A percentile compares a stretch with the other conserved stretches of the same genome.
Conservation (phyloP, 805 yeast genomes). For the Tanozyma kutaoensis region DNA sequence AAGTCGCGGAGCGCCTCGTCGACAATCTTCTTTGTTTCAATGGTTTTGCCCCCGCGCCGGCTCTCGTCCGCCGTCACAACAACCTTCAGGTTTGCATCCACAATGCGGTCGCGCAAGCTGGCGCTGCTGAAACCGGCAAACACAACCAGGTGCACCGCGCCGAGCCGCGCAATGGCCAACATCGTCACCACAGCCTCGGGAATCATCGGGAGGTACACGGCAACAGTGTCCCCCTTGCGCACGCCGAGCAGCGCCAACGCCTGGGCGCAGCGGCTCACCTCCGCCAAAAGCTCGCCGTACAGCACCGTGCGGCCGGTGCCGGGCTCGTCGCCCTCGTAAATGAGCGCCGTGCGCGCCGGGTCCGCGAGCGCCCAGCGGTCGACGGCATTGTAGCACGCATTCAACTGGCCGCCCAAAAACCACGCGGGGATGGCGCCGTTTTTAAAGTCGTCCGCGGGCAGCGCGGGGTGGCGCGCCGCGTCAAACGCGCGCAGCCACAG, state of each 20-base stretch:
- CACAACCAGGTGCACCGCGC: constrained; percentile 76
- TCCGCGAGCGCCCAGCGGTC: constrained; percentile 65
- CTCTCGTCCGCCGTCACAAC: constrained; percentile 77
- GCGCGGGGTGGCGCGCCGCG: constrained; percentile 47
- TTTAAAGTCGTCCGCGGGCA: constrained; percentile 41
- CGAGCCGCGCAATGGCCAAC: constrained; percentile 68
- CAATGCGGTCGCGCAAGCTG: constrained; percentile 57
- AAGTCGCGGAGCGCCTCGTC: constrained; percentile 64
- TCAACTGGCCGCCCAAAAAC: constrained; percentile 70
- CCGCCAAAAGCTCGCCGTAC: constrained; percentile 56
- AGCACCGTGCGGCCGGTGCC: constrained; percentile 49
- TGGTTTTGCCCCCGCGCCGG: constrained; percentile 70
- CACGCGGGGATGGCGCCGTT: constrained; percentile 39
- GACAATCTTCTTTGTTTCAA: constrained; percentile 69
- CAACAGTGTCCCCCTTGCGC: constrained; percentile 73
- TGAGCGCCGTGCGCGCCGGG: constrained; percentile 63
- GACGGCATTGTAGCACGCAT: constrained; percentile 71
- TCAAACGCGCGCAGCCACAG: constrained; percentile 43
- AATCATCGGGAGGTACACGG: constrained; percentile 78
- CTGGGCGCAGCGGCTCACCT: constrained; percentile 62
- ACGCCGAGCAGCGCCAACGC: constrained; percentile 55
- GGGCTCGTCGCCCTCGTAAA: constrained; percentile 76
- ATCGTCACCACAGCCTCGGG: constrained; percentile 67
- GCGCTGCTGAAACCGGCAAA: constrained; percentile 78
- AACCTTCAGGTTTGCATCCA: constrained; percentile 57